Evolutionary conservation across 2,329 filamentous ascomycete genomes (phyloP), one percentile per base, ranked within the genome.

Genomic region (Sordariomycetes sp.): DNA sequence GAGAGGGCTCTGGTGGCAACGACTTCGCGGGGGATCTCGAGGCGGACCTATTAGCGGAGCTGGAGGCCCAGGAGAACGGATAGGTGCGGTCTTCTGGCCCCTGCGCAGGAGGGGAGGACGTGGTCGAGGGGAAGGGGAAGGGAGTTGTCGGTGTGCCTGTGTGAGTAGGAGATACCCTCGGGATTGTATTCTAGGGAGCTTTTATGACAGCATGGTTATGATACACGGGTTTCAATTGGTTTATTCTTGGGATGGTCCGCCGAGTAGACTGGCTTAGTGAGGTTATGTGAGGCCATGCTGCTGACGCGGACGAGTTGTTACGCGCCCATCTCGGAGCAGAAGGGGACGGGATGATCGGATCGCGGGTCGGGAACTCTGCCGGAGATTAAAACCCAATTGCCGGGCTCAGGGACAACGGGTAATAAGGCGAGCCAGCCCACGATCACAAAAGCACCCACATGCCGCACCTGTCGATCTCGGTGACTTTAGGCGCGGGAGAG

Each of bases 11-110:
- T 71, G 64, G n/a, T 75, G 65, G 68, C 50, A 62, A 67, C 61
- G 60, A 62, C 6, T 64, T 64, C 35, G 37, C 54, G 8, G 68
- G 80, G 58, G 83, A 85, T 64, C 69, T 86, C 55, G 85, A 86
- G 68, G 79, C 81, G 43, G 83, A 86, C 64, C 74, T 88, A 67
- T 72, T 84, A 65, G 82, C 82, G 1, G 83, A 81, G 62, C 72
- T 85, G 62, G 81, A 83, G 64, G 69, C 69, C 3, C 70, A 59
- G 14, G 53, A 51, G 53, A 59, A 59, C 32, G 57, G 57, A 43
- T 59, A 59, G 46, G 16, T 22, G 46, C 20, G 46, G 46, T 24
- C 46, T 50, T n/a, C 12, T n/a, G 46, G 46, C 46, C n/a, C 46
- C 46, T n/a, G 20, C 12, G 46, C 2, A n/a, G 20, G 8, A 22